A percentile compares a stretch with the other conserved stretches of the same genome.
These are phyloP conservation scores for Turritis glabra DNA, from an alignment of 345 rosid genomes.

Conservation along the genomic window DNA sequence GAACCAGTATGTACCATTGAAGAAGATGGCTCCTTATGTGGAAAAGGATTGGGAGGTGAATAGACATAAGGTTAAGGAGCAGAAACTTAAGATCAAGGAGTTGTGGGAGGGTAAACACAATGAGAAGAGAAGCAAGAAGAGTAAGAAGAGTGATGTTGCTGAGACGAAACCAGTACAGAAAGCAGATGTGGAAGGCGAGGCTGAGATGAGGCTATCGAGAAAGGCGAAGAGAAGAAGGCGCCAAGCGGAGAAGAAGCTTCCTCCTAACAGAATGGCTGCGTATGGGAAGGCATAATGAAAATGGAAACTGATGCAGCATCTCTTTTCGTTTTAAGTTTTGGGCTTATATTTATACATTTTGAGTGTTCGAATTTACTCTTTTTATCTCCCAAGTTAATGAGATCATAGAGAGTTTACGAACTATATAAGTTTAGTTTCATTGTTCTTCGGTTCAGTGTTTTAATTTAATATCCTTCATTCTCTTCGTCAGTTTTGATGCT, in stretches of 20 bases:
- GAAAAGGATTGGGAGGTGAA: conserved; percentile 86
- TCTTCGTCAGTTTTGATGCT: conserved; percentile 9
- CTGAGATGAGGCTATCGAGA: conserved; percentile 54
- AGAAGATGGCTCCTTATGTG: conserved; percentile 73
- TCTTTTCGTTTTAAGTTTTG: not conserved
- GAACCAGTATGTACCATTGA: conserved; percentile 84
- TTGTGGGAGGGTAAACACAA: conserved; percentile 36
- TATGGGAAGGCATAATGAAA: conserved; percentile 56
- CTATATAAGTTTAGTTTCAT: not conserved
- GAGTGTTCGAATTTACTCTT: not conserved
- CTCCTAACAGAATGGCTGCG: conserved; percentile 61
- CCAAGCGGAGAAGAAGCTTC: conserved; percentile 52
- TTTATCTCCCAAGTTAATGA: not conserved
- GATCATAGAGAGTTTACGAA: not conserved
- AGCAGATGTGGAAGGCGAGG: conserved; percentile 34
- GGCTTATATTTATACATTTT: not conserved
- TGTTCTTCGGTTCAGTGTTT: not conserved
- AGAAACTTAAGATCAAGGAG: conserved; percentile 55
- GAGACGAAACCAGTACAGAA: conserved; percentile 31
- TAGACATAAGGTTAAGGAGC: conserved; percentile 46
- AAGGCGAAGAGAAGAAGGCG: conserved; percentile 64
- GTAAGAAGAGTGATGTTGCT: conserved; percentile 18
- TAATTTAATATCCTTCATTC: not conserved
- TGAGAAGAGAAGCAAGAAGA: conserved; percentile 54
- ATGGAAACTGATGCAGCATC: conserved; percentile 5